Percentiles rank a stretch among this genome's conserved stretches.
Evolutionary conservation across 1,284 basidiomycete species (phyloP).

Genomic region (Ganoderma sp.): DNA sequence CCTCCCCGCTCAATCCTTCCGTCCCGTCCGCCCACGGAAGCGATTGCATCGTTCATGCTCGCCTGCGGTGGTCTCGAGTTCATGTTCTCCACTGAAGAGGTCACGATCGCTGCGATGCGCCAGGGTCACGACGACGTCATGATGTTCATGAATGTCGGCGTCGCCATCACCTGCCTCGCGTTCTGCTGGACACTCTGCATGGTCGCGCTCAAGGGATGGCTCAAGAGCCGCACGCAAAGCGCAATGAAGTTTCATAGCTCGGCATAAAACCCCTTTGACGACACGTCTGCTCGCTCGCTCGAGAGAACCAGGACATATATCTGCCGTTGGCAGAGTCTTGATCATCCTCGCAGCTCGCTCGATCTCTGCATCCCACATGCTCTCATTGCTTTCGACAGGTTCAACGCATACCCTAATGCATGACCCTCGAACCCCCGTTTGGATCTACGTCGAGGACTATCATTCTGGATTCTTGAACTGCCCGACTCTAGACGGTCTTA

Average conservation of each 20-base stretch:
- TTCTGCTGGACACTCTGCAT: slow-evolving; percentile 81
- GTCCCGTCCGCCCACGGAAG: slow-evolving; percentile 94
- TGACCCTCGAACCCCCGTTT: not conserved
- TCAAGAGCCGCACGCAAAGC: slow-evolving; percentile 57
- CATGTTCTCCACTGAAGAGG: slow-evolving; percentile 90
- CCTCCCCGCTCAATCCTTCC: slow-evolving; percentile 81
- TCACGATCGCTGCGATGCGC: slow-evolving; percentile 92
- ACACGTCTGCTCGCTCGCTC: not conserved
- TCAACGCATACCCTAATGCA: slow-evolving; percentile 10
- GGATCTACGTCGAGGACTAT: not conserved
- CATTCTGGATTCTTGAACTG: not conserved
- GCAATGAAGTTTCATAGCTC: slow-evolving; percentile 52
- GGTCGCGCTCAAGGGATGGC: slow-evolving; percentile 81
- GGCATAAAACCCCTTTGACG: slow-evolving; percentile 37
- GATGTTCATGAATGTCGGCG: slow-evolving; percentile 83
- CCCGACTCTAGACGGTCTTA: not conserved
- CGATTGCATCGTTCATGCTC: slow-evolving; percentile 86
- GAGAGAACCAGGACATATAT: not conserved
- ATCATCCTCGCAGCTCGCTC: not conserved
- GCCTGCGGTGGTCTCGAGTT: slow-evolving; percentile 90
- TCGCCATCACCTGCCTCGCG: slow-evolving; percentile 82
- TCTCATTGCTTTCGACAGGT: not conserved
- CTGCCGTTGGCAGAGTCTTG: not conserved
- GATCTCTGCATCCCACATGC: not conserved
- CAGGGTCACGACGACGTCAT: slow-evolving; percentile 88